Percentiles rank a stretch among this genome's conserved stretches.
Evolutionary conservation across 225 moss, liverwort and hornwort species (phyloP).

Genomic region (Physcomitrellopsis africana): DNA sequence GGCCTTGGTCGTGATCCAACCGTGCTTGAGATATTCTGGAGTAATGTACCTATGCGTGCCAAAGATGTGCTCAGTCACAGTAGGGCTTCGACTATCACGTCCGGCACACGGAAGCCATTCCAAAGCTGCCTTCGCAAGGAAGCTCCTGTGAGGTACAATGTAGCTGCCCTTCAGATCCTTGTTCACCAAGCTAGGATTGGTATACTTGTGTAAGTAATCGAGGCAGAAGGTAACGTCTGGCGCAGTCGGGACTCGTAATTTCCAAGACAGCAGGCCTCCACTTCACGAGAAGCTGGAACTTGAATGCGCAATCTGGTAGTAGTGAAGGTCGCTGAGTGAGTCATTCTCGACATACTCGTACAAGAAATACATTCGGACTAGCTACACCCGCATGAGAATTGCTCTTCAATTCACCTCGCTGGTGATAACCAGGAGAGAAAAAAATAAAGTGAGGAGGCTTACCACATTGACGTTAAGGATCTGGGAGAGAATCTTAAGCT

Average conservation of each 20-base stretch:
- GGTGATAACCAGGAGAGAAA: too few relatives aligned
- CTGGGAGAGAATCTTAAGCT: too few relatives aligned
- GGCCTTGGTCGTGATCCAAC: slow-evolving; percentile 51
- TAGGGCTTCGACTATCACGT: slow-evolving; percentile 28
- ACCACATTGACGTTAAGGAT: too few relatives aligned
- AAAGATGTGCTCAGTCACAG: slow-evolving; percentile 58
- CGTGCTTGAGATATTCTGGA: slow-evolving; percentile 56
- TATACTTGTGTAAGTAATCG: slow-evolving; percentile 64
- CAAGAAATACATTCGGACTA: too few relatives aligned
- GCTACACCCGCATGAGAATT: too few relatives aligned
- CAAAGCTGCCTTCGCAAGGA: slow-evolving; percentile 64
- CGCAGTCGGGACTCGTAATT: slow-evolving; percentile 44
- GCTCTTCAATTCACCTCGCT: too few relatives aligned
- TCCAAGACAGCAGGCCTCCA: slow-evolving; percentile 24
- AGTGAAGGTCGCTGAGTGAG: too few relatives aligned
- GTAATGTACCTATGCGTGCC: slow-evolving; percentile 68
- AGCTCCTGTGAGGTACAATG: slow-evolving; percentile 42
- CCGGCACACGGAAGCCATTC: slow-evolving; percentile 47
- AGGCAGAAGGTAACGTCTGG: slow-evolving; percentile 52
- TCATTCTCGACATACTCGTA: too few relatives aligned
- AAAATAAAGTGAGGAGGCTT: too few relatives aligned
- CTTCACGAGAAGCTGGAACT: too few relatives aligned
- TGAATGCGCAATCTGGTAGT: too few relatives aligned
- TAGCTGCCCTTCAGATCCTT: slow-evolving; percentile 65
- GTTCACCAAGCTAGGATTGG: slow-evolving; percentile 54